Base-by-base conservation (phyloP, 2,329 filamentous ascomycete genomes). In the Chaetothyriales sp. region DNA sequence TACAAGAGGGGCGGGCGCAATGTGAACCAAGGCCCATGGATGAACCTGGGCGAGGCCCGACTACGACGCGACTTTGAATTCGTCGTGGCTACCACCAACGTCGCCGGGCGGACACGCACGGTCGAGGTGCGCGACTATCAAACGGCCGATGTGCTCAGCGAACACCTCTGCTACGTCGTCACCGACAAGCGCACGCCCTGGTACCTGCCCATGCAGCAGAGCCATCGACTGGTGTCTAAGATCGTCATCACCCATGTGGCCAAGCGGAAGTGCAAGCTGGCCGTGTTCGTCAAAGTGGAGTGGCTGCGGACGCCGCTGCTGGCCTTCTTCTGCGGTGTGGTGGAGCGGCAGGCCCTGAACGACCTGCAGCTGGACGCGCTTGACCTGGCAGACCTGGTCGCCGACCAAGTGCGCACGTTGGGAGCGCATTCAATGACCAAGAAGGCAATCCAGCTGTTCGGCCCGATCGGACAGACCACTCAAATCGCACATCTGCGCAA, bases 171-270 rank as follows among this genome's bases (percentile, higher is more conserved):
- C 66, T 84, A 84, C 60, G 78, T 81, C 42, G 70, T 83, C 19
- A 79, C 78, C 1, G 79, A 83, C 60, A 74, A 74, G 51, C 78
- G 78, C 55, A 75, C 73, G 0, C 78, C 80, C 0, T 94, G 87
- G 86, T 87, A 95, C 70, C 74, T 96, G 39, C 92, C 92, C 10
- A 82, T 88, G 63, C 79, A 83, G 49, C 74, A 80, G 47, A 77
- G 80, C 48, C 94, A 96, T 68, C 82, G 83, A 59, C 72, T 95
- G 19, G 79, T 93, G 51, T 90, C 80, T 58, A 95, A 95, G 67
- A 81, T 95, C 55, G 87, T 95, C 56, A 92, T 98, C 55, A 95
- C 92, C 2, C 87, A 96, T 62, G 77, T 90, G 53, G 81, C 87
- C 49, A 96, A 96, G 68, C 88, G 86, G 10, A 88, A 84, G 65